Base-by-base conservation (phyloP, 225 moss, liverwort and hornwort species). In the Pseudoscleropodium purum region DNA sequence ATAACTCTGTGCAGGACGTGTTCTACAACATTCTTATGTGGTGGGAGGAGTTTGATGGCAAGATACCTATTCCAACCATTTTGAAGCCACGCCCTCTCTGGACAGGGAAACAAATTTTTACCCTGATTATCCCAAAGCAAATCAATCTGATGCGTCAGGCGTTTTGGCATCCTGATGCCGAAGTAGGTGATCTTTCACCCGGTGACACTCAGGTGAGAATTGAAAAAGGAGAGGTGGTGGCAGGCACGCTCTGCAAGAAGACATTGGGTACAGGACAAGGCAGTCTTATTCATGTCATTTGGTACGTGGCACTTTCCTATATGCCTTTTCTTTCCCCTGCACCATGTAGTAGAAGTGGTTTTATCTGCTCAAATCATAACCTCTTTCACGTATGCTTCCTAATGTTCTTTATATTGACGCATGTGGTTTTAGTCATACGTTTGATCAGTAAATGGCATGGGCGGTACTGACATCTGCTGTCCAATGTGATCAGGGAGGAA, bases 41-140 rank as follows among this genome's bases (percentile, higher is more conserved):
- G 99, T 99, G 99, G 99, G 99, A 99, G 92, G 99, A 99, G 91
- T 99, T 99, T 63, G 97, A 99, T 94, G 99, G 99, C 74, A 99
- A 97, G 91, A 99, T 99, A 90, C 99, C 97, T 45, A 97, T 96
- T 87, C 99, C 99, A 31, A 95, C 99, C 59, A 99, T 99, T 83
- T 91, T 99, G 93, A 99, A 99, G 88, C 99, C 99, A 6, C 94
- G 97, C 59, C 99, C 99, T 9, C 90, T 95, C n/a, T 99, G 99
- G 99, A 99, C 99, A 9, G 99, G 99, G 79, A 99, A 97, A 68
- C 99, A 99, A 82, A 93, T 99, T 77, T 99, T 99, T 60, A 96
- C 96, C 77, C 92, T 99, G 49, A 99, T 99, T 29, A 99, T 99
- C 78, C 99, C 99, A n/a, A 99, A 96, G 91, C 99, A 99, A 88